A percentile compares a stretch with the other conserved stretches of the same genome.
Conservation (phyloP, 306 rosid species). For the Rosa chinensis region DNA sequence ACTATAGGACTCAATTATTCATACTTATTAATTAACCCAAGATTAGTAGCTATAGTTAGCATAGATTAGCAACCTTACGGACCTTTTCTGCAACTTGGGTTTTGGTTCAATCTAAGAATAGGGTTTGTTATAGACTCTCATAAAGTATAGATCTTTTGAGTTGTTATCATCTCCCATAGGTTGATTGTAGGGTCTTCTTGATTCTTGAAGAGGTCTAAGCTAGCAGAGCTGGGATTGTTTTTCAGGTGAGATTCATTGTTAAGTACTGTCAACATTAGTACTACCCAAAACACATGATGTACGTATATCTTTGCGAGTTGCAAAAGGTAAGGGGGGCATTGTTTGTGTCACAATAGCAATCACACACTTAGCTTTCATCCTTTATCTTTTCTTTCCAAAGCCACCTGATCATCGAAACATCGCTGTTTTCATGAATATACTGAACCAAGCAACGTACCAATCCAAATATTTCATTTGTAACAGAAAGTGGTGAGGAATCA, state of each 20-base stretch:
- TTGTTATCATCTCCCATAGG: not conserved
- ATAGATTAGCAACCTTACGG: not conserved
- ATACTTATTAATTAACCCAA: not conserved
- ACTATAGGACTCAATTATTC: not conserved
- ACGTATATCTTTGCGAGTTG: slow-evolving; percentile 31
- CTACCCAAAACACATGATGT: slow-evolving; percentile 8
- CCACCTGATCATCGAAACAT: slow-evolving; percentile 29
- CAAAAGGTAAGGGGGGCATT: slow-evolving; percentile 32
- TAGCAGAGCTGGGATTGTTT: not conserved
- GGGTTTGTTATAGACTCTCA: not conserved
- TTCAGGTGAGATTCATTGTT: slow-evolving; percentile 23
- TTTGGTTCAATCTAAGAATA: slow-evolving; percentile 5
- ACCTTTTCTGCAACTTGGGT: slow-evolving; percentile 6
- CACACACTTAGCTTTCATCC: slow-evolving; percentile 51
- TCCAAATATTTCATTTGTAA: not conserved
- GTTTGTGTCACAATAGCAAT: slow-evolving; percentile 31
- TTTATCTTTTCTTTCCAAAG: slow-evolving; percentile 25
- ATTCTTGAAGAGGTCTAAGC: not conserved
- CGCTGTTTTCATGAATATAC: not conserved
- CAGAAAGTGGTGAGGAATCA: not conserved
- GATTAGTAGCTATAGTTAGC: slow-evolving; percentile 6
- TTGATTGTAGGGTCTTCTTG: slow-evolving; percentile 2
- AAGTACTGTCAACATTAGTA: slow-evolving; percentile 27
- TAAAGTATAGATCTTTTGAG: not conserved
- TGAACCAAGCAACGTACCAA: not conserved